These are phyloP conservation scores for Mariannaea elegans DNA, from an alignment of 2,329 filamentous ascomycete species.

Conservation along the genomic window DNA sequence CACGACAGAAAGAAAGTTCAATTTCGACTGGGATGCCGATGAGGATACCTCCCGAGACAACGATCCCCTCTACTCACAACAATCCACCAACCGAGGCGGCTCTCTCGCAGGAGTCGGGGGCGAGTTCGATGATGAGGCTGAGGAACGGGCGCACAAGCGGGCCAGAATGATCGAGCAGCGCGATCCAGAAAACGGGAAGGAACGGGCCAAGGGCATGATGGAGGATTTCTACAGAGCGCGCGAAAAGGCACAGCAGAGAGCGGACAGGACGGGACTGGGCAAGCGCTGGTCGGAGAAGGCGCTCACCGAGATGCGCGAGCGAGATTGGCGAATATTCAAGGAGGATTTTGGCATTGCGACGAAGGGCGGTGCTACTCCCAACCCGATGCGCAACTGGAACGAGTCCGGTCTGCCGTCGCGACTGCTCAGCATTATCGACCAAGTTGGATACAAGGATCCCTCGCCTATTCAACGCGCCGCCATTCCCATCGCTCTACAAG, in stretches of 20 bases:
- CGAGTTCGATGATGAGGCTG: constrained; percentile 62
- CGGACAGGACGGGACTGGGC: constrained; percentile 78
- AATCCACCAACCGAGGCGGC: constrained; percentile 43
- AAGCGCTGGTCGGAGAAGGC: constrained; percentile 97
- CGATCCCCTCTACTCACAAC: constrained; percentile 75
- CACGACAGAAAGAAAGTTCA: constrained; percentile 96
- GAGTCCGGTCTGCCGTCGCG: constrained; percentile 83
- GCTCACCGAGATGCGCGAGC: constrained; percentile 91
- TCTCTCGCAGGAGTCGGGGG: constrained; percentile 60
- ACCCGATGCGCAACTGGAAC: constrained; percentile 94
- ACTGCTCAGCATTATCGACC: constrained; percentile 81
- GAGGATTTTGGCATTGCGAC: constrained; percentile 98
- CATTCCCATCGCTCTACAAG: constrained; percentile 93
- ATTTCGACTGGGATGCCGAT: constrained; percentile 96
- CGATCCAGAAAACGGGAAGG: constrained; percentile 78
- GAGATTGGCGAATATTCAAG: constrained; percentile 99
- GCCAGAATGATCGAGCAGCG: constrained; percentile 77
- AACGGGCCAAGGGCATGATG: constrained; percentile 81
- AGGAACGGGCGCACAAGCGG: constrained; percentile 64
- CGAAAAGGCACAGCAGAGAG: constrained; percentile 74
- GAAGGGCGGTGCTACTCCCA: constrained; percentile 90
- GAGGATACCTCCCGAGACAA: constrained; percentile 80
- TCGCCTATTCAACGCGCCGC: constrained; percentile 92
- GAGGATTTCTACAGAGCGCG: constrained; percentile 78
- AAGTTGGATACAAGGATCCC: constrained; percentile 91